These are phyloP conservation scores for Fraxinus quadrangulata DNA, from an alignment of 257 asterid species.

Conservation along the genomic window DNA sequence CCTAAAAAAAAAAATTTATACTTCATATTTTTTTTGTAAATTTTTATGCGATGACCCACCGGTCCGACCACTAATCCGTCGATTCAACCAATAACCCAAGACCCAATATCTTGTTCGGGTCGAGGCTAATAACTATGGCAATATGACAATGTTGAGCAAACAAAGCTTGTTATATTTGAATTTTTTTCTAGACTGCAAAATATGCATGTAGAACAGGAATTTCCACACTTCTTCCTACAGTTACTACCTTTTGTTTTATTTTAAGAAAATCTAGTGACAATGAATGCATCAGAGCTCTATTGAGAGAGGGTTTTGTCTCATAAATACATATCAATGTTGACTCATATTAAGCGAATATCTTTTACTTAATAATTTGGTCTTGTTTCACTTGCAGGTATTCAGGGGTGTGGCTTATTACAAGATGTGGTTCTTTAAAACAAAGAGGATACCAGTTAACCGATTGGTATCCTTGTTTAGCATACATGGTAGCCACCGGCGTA, in stretches of 20 bases:
- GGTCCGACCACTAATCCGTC: too few species aligned
- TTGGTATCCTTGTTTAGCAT: slow-evolving; percentile 62
- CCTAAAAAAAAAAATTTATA: too few species aligned
- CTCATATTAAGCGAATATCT: not conserved
- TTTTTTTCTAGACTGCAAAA: not conserved
- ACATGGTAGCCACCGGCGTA: slow-evolving; percentile 61
- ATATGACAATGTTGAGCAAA: not conserved
- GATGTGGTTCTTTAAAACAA: slow-evolving; percentile 71
- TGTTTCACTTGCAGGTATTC: slow-evolving; percentile 60
- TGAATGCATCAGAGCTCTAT: not conserved
- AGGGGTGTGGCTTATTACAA: slow-evolving; percentile 89
- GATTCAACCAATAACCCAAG: too few species aligned
- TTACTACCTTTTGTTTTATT: too few species aligned
- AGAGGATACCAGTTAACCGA: slow-evolving; percentile 61
- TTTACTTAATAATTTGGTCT: not conserved
- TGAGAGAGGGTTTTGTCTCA: not conserved
- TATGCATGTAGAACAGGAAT: not conserved
- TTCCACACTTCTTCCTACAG: not conserved
- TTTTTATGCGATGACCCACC: too few species aligned
- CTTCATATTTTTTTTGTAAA: too few species aligned
- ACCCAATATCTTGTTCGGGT: too few species aligned
- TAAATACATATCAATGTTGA: not conserved
- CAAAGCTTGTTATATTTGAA: not conserved
- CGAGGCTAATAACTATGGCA: not conserved
- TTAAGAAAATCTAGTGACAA: not conserved